phyloP scores from a whole-genome alignment of 352 stramenopile species.

The Globisporangium solare region DNA sequence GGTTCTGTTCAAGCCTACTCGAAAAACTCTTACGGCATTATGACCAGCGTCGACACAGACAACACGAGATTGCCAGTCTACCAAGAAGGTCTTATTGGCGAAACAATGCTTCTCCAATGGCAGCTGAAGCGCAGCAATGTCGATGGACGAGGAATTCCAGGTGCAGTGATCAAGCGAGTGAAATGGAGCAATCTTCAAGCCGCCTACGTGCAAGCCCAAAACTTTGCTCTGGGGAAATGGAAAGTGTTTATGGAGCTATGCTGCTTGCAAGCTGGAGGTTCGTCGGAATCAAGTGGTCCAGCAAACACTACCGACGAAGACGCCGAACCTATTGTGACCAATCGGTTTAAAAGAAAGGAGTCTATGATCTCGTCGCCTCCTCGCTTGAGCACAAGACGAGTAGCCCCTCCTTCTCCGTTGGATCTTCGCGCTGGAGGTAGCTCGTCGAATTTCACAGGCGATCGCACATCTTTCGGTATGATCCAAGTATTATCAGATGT shows the following conservation, averaged over 20 bases:
- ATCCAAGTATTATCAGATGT: conserved; percentile 58
- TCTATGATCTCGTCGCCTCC: conserved; percentile 67
- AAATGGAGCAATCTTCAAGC: conserved; percentile 54
- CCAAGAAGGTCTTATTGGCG: conserved; percentile 16
- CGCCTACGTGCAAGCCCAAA: conserved; percentile 46
- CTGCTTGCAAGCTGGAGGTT: conserved; percentile 33
- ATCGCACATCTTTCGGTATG: conserved; percentile 66
- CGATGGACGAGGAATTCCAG: conserved; percentile 1
- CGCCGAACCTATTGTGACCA: conserved; percentile 5
- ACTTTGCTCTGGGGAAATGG: conserved; percentile 48
- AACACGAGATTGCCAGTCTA: conserved; percentile 18
- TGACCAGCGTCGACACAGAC: conserved; percentile 10
- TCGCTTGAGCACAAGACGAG: conserved; percentile 16
- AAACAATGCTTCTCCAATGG: conserved; percentile 19
- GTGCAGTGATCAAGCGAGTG: conserved; percentile 25
- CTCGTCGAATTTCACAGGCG: conserved; percentile 51
- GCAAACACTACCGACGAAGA: not conserved
- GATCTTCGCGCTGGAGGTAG: conserved; percentile 9
- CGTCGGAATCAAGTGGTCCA: not conserved
- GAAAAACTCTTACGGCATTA: conserved; percentile 8
- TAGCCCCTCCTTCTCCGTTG: conserved; percentile 15
- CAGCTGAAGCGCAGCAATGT: conserved; percentile 12
- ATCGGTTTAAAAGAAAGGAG: conserved; percentile 50
- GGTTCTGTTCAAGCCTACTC: conserved; percentile 19
- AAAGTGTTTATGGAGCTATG: conserved; percentile 75